These are phyloP conservation scores for Colletotrichum abscissum DNA, from an alignment of 2,329 filamentous ascomycete species.

Conservation along the genomic window DNA sequence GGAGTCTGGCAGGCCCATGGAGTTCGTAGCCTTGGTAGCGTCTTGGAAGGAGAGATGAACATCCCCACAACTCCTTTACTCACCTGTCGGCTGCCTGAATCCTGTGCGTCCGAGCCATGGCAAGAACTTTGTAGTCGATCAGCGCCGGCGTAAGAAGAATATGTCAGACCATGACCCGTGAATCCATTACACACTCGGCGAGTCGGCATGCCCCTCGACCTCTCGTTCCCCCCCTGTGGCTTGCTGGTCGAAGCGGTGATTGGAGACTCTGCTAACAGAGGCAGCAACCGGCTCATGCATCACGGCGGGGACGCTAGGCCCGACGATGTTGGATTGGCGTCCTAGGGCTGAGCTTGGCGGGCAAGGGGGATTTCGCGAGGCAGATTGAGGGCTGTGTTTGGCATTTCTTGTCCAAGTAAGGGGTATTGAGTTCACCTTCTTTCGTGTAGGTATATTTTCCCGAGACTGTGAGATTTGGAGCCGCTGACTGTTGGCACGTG, in stretches of 20 bases:
- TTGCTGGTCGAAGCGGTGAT: not conserved
- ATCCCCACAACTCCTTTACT: not conserved
- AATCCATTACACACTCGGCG: not conserved
- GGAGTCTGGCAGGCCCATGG: not conserved
- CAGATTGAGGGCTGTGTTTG: not conserved
- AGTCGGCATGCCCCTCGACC: not conserved
- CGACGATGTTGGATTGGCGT: constrained; percentile 23
- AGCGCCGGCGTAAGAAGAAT: not conserved
- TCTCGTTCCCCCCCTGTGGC: not conserved
- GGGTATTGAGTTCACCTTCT: not conserved
- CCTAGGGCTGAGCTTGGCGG: constrained; percentile 28
- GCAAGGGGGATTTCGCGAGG: not conserved
- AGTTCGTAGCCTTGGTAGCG: not conserved
- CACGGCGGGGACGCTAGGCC: not conserved
- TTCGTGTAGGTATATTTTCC: no score
- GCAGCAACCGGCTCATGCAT: not conserved
- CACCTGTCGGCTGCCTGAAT: not conserved
- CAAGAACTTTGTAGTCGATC: not conserved
- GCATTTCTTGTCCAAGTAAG: not conserved
- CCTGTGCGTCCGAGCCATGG: not conserved
- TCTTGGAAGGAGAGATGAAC: not conserved
- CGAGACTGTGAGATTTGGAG: not conserved
- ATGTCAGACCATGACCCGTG: not conserved
- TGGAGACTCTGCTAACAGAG: not conserved
- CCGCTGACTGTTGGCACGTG: not conserved